phyloP scores from a whole-genome alignment of 345 rosid species.

The Firmiana major region DNA sequence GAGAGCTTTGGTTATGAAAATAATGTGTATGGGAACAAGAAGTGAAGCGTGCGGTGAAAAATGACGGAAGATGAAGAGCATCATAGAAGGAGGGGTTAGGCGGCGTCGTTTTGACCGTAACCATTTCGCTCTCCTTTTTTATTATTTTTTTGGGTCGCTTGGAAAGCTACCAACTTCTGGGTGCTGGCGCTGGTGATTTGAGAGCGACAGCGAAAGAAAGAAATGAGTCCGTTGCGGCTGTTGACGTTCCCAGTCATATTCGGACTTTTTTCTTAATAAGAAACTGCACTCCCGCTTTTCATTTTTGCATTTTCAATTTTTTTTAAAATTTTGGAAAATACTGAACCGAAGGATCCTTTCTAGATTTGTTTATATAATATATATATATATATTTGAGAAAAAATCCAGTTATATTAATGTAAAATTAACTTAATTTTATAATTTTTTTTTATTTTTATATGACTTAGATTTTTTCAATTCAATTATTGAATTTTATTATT shows the following conservation, averaged over 20 bases:
- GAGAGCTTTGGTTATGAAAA: neutral
- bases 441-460: too few species aligned
- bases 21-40: neutral
- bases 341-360: neutral
- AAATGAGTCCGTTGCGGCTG: neutral
- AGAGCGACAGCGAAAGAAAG: neutral
- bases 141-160: neutral
- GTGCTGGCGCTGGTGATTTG: neutral
- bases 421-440: too few species aligned
- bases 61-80: too few species aligned
- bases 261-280: neutral
- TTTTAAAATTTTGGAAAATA: neutral
- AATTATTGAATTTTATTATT: too few species aligned
- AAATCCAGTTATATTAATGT: too few species aligned
- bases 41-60: neutral
- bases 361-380: too few species aligned
- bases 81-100: constrained; percentile 9
- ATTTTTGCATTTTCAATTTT: neutral
- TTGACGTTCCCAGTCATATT: neutral
- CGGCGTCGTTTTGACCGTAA: constrained; percentile 18
- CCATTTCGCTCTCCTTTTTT: neutral
- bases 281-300: neutral
- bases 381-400: too few species aligned
- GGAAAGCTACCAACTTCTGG: neutral
- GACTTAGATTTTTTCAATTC: too few species aligned